These are phyloP conservation scores for Ceriops tagal DNA, from an alignment of 345 rosid species.

Conservation along the genomic window DNA sequence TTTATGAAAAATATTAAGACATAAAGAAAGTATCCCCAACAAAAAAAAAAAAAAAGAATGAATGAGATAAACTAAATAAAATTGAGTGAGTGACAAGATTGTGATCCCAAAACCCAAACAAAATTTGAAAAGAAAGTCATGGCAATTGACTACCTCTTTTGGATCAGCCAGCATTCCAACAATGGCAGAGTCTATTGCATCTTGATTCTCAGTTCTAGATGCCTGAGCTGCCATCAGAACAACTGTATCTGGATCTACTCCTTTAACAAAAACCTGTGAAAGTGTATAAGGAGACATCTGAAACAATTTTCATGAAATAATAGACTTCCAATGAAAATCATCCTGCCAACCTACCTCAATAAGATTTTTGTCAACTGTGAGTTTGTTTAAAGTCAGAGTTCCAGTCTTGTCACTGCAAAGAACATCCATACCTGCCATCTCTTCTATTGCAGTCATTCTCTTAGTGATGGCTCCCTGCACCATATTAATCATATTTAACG, in stretches of 20 bases:
- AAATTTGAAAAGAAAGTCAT: neutral
- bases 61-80: constrained; percentile 7
- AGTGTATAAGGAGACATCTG: constrained; percentile 19
- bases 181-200: constrained; percentile 93
- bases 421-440: constrained; percentile 99
- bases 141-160: constrained; percentile 56
- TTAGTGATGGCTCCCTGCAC: constrained; percentile 96
- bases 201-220: constrained; percentile 90
- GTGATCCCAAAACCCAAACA: neutral
- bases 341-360: constrained; percentile 57
- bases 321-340: neutral
- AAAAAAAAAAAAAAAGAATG: neutral
- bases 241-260: constrained; percentile 81
- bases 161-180: constrained; percentile 99
- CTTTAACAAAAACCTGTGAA: constrained; percentile 80
- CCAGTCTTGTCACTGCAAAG: constrained; percentile 99
- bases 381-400: constrained; percentile 91
- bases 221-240: constrained; percentile 97
- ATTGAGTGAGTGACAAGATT: neutral
- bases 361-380: constrained; percentile 90
- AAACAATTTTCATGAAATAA: constrained; percentile 8
- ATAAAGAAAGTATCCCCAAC: neutral
- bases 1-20: constrained; percentile 18
- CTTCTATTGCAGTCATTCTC: constrained; percentile 99
- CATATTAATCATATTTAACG: constrained; percentile 5